phyloP scores from a whole-genome alignment of 768 basidiomycete genomes.

The Rhodotorula sphaerocarpa region DNA sequence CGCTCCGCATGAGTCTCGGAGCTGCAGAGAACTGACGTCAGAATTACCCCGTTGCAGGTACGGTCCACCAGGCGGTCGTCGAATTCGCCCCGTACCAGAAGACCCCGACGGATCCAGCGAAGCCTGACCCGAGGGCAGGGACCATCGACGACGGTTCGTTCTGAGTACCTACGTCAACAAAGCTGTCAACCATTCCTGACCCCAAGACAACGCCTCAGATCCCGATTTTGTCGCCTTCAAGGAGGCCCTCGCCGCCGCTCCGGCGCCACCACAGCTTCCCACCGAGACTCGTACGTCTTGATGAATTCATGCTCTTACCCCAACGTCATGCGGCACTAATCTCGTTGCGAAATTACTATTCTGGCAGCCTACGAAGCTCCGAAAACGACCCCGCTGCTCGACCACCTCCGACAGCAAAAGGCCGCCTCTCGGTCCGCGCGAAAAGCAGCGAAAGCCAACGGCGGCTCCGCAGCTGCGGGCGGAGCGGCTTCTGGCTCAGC shows the following conservation, averaged over 20 bases:
- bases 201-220: constrained; percentile 35
- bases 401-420: constrained; percentile 81
- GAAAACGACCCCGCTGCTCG: constrained; percentile 82
- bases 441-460: constrained; percentile 43
- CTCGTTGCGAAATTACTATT: no score
- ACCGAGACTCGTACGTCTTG: constrained; percentile 9
- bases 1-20: neutral
- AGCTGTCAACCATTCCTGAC: neutral
- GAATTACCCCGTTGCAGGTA: constrained; percentile 51
- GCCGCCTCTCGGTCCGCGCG: constrained; percentile 52
- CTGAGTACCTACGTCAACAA: no score
- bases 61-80: constrained; percentile 77
- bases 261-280: constrained; percentile 48
- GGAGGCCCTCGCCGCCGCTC: constrained; percentile 56
- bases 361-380: constrained; percentile 48
- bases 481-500: constrained; percentile 58
- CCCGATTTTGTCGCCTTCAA: constrained; percentile 53
- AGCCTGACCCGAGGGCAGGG: constrained; percentile 67
- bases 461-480: constrained; percentile 37
- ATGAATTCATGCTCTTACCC: no score
- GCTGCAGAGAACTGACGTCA: neutral
- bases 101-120: constrained; percentile 63
- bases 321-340: no score
- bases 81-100: constrained; percentile 93
- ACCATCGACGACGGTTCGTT: constrained; percentile 79